Base-by-base conservation (phyloP, 2,329 filamentous ascomycete genomes). In the Colletotrichum spinosum region DNA sequence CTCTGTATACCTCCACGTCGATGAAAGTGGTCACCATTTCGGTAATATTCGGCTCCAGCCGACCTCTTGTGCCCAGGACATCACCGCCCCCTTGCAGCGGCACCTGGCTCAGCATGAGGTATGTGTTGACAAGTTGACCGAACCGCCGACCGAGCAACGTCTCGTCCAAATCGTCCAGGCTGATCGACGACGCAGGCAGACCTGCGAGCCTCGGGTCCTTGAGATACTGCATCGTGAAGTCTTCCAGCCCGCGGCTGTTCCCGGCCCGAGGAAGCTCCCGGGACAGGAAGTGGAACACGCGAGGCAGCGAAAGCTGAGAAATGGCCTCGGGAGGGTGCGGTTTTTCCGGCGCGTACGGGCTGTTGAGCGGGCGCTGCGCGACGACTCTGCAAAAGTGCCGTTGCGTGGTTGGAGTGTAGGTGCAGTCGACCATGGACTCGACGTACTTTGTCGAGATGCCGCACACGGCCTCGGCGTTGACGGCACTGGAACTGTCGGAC, bases 91-190 rank as follows among this genome's bases (percentile, higher is more conserved):
- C n/a, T 4, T 46, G n/a, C 8, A 46, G 8, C 13, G n/a, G 6
- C 0, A 48, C 8, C 38, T 55, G 42, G 13, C 35, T 55, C 0
- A 61, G 33, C n/a, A 35, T 6, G 11, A 64, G 1, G 12, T 64
- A 59, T 0, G 55, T 59, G 15, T 64, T 59, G 49, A 64, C 33
- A 4, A 64, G 17, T 15, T 59, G 55, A 9, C 41, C 35, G 0
- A 59, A 15, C 3, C 55, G 55, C 0, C 37, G 8, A 0, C 55
- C 42, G 37, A 55, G 15, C 34, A 12, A 39, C 7, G n/a, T 6
- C 6, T 39, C 17, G 0, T 46, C 10, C 34, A 56, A 39, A 3
- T 49, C 54, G 9, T 45, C 17, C 11, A 48, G 8, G 34, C 8
- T 39, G 17, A 39, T 25, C 11, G 15, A 34, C 10, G 10, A n/a